Conservation (phyloP, 2,329 filamentous ascomycete species). For the Cercospora citrullina region DNA sequence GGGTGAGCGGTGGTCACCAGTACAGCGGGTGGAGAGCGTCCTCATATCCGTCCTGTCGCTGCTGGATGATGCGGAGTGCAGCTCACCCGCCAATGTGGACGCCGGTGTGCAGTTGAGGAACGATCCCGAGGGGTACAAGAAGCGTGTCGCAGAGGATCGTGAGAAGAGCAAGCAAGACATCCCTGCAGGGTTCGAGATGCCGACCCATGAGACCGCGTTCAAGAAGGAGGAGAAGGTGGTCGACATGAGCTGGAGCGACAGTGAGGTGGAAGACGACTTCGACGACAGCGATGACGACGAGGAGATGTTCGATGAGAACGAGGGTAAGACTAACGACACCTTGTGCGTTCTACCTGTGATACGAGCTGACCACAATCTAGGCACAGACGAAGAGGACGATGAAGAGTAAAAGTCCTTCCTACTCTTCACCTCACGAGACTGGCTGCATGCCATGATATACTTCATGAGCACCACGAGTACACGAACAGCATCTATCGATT, state of each 20-base stretch:
- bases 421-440: background rate
- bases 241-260: conserved; percentile 70
- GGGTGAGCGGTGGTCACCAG: conserved; percentile 89
- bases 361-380: background rate
- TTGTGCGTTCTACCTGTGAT: conserved; percentile 41
- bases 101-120: conserved; percentile 84
- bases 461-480: background rate
- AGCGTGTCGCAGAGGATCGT: conserved; percentile 67
- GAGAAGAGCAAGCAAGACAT: conserved; percentile 76
- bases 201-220: conserved; percentile 65
- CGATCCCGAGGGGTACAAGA: conserved; percentile 67
- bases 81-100: conserved; percentile 91
- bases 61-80: conserved; percentile 90
- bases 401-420: conserved; percentile 6
- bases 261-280: conserved; percentile 66
- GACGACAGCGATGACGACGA: conserved; percentile 66
- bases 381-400: conserved; percentile 24
- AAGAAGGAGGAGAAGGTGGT: conserved; percentile 58
- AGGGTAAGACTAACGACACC: conserved; percentile 52
- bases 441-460: background rate
- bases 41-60: conserved; percentile 88
- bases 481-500: conserved; percentile 18
- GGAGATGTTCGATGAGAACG: conserved; percentile 58
- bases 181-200: conserved; percentile 77
- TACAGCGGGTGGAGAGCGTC: conserved; percentile 92